Base-by-base conservation (phyloP, 1,284 basidiomycete species). In the Ceratobasidium sp. region DNA sequence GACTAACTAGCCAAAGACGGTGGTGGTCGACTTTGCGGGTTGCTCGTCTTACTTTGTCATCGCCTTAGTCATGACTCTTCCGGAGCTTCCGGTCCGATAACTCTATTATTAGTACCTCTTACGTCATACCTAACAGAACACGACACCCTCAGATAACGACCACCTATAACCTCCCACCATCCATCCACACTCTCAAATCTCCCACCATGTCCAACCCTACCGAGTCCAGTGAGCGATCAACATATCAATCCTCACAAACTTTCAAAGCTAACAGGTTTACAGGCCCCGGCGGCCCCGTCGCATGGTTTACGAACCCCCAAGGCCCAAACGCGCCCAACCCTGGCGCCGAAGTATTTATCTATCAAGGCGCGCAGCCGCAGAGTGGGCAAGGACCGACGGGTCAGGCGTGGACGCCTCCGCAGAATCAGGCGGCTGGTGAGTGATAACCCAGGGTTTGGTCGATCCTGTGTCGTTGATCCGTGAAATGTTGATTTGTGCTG, bases 301-400 rank as follows among this genome's bases (percentile, higher is more conserved):
- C 70, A 23, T 73, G 70, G 70, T 73, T 73, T 23, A 55, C 55
- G 12, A 59, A 55, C 23, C 70, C 70, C 14, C 35, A 62, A 27
- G 54, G 54, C 14, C 35, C 23, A 18, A 73, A 73, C 46, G 70
- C 54, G 5, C 71, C 71, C 50, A 62, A 48, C 16, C 59, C 71
- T 1, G 44, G 60, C 14, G 44, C 59, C 0, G 48, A 33, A 4
- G 20, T 35, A 0, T 65, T 23, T 20, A 74, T 74, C 44, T 35
- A 65, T 27, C 71, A 74, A 65, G 70, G 30, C 59, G 59, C 44
- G 50, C 27, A 33, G 20, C 44, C 59, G 60, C 71, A 74, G 48
- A 35, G 33, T 8, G 71, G 71, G 14, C 16, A 60, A 35, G 71
- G 71, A 10, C 71, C 71, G 10, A 27, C 27, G 14, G 71, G 71